Evolutionary conservation across 148 eudicot species (phyloP).

Genomic region (Vaccinium myrtillus): DNA sequence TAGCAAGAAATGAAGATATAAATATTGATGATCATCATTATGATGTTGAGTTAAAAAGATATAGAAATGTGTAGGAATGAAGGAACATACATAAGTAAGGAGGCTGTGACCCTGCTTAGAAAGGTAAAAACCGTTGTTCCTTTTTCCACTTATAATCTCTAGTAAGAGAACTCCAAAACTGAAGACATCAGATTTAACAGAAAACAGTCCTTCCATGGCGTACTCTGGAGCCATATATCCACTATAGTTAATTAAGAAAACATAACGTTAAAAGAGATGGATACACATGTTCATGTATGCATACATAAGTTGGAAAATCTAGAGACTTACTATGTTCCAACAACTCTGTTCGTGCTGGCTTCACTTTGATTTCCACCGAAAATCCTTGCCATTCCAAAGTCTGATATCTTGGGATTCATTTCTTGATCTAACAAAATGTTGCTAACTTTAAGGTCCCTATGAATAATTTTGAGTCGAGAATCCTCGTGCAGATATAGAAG

Average conservation of each 20-base stretch:
- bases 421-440: background rate
- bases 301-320: background rate
- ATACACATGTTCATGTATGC: background rate
- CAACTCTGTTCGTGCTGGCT: constrained; percentile 8
- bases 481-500: constrained; percentile 11
- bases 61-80: too few species aligned
- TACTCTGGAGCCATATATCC: constrained; percentile 21
- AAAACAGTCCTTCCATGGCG: constrained; percentile 12
- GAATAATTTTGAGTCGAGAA: constrained; percentile 19
- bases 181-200: constrained; percentile 14
- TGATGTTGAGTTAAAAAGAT: too few species aligned
- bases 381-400: constrained; percentile 13
- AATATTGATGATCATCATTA: too few species aligned
- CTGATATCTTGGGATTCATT: background rate
- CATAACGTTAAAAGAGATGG: too few species aligned
- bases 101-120: constrained; percentile 7
- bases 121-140: background rate
- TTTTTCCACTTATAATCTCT: constrained; percentile 10
- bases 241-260: background rate
- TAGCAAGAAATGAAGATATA: too few species aligned
- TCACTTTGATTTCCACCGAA: constrained; percentile 13
- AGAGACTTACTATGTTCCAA: constrained; percentile 15
- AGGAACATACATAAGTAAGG: background rate
- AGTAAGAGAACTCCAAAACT: constrained; percentile 19
- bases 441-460: constrained; percentile 6